Conservation (phyloP, 148 eudicot species). For the Gaultheria prostrata region DNA sequence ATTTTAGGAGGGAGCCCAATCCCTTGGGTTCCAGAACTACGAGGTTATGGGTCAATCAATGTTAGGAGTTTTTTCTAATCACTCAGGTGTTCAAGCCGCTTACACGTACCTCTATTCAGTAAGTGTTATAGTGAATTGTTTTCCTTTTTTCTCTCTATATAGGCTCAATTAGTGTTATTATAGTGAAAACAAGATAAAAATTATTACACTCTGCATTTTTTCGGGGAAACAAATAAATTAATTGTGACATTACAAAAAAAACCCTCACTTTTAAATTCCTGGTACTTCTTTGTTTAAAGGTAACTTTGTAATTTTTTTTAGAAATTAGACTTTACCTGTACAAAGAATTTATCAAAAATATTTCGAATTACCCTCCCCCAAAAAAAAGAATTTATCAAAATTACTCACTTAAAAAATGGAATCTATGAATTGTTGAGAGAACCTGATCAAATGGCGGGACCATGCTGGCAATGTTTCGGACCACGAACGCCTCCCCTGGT, state of each 20-base stretch:
- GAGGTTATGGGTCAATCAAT: not conserved
- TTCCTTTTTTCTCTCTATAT: too few species aligned
- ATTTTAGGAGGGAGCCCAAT: too few species aligned
- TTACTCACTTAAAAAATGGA: not conserved
- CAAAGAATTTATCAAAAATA: not conserved
- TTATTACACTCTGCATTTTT: not conserved
- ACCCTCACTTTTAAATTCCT: not conserved
- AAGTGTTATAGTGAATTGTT: too few species aligned
- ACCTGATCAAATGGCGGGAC: slow-evolving; percentile 78
- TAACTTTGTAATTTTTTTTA: not conserved
- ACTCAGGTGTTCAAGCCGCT: too few species aligned
- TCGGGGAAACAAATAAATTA: too few species aligned
- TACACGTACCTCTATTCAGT: too few species aligned
- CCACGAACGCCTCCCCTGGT: slow-evolving; percentile 86
- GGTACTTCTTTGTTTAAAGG: not conserved
- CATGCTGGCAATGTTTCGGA: slow-evolving; percentile 95
- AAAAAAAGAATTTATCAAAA: not conserved
- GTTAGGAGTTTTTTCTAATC: too few species aligned
- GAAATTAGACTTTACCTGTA: not conserved
- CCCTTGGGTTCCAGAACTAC: not conserved
- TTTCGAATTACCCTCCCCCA: too few species aligned
- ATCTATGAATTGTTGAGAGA: not conserved
- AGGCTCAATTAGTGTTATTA: too few species aligned
- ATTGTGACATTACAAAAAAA: not conserved
- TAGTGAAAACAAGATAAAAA: too few species aligned